A percentile compares a stretch with the other conserved stretches of the same genome.
phyloP scores from a whole-genome alignment of 257 asterid genomes.

The Ilex aquifolium region DNA sequence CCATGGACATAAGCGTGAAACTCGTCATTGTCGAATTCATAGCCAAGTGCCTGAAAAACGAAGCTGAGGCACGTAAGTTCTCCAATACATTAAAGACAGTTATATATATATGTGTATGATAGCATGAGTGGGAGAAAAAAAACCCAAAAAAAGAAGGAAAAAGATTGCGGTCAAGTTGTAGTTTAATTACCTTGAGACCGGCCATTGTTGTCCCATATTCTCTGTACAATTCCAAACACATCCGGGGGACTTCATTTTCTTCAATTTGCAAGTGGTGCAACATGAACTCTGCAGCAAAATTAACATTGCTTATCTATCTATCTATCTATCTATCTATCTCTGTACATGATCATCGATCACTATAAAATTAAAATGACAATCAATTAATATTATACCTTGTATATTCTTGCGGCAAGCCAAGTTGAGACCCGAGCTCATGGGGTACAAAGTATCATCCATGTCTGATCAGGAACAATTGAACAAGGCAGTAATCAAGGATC shows the following conservation, averaged over 20 bases:
- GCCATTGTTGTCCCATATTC: conserved; percentile 96
- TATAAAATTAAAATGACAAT: not conserved
- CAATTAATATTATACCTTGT: conserved; percentile 34
- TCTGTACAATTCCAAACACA: conserved; percentile 77
- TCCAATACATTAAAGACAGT: no score
- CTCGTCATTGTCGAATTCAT: conserved; percentile 68
- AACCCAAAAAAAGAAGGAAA: not conserved
- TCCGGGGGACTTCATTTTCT: conserved; percentile 59
- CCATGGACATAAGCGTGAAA: conserved; percentile 86
- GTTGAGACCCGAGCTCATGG: conserved; percentile 77
- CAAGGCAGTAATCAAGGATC: not conserved
- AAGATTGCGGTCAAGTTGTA: conserved; percentile 1
- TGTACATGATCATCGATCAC: not conserved
- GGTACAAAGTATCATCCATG: conserved; percentile 90
- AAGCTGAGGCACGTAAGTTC: not conserved
- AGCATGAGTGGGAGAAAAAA: no score
- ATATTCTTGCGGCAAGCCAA: conserved; percentile 74
- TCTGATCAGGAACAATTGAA: conserved; percentile 27
- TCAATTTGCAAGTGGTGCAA: conserved; percentile 53
- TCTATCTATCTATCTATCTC: no score
- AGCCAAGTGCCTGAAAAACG: conserved; percentile 56
- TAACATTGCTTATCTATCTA: no score
- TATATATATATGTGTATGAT: no score
- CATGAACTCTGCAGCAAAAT: conserved; percentile 56
- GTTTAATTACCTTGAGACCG: conserved; percentile 59